Evolutionary conservation across 2,329 filamentous ascomycete species (phyloP).

Genomic region (Diplodia mutila): DNA sequence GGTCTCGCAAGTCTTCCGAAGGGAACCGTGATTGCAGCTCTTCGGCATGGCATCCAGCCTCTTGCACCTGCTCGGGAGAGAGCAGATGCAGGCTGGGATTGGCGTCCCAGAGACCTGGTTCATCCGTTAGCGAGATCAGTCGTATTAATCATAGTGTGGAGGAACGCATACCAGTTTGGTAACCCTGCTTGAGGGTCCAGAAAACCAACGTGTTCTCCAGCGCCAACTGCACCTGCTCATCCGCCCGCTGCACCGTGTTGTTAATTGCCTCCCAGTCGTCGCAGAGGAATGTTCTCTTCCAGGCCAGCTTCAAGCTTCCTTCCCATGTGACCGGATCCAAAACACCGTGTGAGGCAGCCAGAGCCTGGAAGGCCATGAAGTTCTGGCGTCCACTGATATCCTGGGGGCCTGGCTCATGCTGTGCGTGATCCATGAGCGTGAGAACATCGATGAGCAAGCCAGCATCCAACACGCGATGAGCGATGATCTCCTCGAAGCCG

Average conservation of each 20-base stretch:
- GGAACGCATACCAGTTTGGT: conserved; percentile 62
- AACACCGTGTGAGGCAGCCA: conserved; percentile 57
- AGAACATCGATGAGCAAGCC: conserved; percentile 72
- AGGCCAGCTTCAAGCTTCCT: conserved; percentile 67
- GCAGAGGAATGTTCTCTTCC: conserved; percentile 81
- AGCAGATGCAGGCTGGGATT: conserved; percentile 29
- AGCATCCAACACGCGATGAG: conserved; percentile 67
- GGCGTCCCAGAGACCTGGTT: conserved; percentile 27
- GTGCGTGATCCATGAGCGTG: conserved; percentile 70
- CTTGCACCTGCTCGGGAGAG: conserved; percentile 34
- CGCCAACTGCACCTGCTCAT: conserved; percentile 66
- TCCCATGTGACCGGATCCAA: conserved; percentile 51
- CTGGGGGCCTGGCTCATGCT: conserved; percentile 49
- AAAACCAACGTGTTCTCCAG: conserved; percentile 68
- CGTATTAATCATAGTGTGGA: conserved; percentile 3
- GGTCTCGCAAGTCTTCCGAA: conserved; percentile 63
- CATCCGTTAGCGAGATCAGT: conserved; percentile 20
- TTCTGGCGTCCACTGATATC: conserved; percentile 47
- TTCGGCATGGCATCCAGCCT: conserved; percentile 60
- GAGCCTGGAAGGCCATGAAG: conserved; percentile 65
- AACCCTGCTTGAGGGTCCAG: conserved; percentile 66
- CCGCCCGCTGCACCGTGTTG: conserved; percentile 73
- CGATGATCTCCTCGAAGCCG: conserved; percentile 69
- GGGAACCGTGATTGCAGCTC: conserved; percentile 59
- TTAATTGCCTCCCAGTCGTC: conserved; percentile 86